Base-by-base conservation (phyloP, 2,329 filamentous ascomycete species). In the Nemania sp. region DNA sequence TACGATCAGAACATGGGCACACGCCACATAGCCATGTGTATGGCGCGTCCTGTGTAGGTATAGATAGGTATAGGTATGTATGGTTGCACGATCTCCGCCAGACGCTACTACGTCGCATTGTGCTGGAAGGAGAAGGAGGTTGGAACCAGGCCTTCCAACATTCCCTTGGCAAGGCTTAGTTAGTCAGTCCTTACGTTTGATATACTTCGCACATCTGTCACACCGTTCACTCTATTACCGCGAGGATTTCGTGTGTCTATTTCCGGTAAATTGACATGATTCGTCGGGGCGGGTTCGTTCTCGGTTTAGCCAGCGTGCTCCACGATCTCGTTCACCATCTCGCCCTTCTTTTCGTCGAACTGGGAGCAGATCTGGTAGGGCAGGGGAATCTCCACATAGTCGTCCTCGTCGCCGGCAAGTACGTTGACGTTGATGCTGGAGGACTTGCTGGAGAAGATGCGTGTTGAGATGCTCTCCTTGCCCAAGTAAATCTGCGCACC, bases 271-370 rank as follows among this genome's bases (percentile, higher is more conserved):
- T 45, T n/a, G 29, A 11, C 17, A 32, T 25, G 15, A 34, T n/a
- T 11, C 15, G 20, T 6, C 1, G 17, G 15, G 35, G 15, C 15
- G 35, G 35, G 5, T 12, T 13, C 15, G 35, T 13, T 39, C 11
- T 12, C 5, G 20, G 12, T 34, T 72, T 82, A 97, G 58, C 94
- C 93, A 65, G 90, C 87, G 78, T 98, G 94, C 71, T 95, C 92
- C 17, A 99, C 95, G 75, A 99, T 98, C 83, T 98, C 94, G 72
- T 87, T 97, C 29, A 94, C 84, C 65, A 98, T 74, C 66, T 90
- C 87, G 20, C 91, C 90, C 76, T 92, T 85, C 52, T 73, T 80
- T 75, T 88, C 73, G 59, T 91, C 80, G 85, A 82, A 83, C 82
- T 91, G 81, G 73, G 92, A 86, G 75, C 92, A 87, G 71, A 97